Evolutionary conservation across 2,329 filamentous ascomycete genomes (phyloP).

Genomic region (Diaporthe destruens): DNA sequence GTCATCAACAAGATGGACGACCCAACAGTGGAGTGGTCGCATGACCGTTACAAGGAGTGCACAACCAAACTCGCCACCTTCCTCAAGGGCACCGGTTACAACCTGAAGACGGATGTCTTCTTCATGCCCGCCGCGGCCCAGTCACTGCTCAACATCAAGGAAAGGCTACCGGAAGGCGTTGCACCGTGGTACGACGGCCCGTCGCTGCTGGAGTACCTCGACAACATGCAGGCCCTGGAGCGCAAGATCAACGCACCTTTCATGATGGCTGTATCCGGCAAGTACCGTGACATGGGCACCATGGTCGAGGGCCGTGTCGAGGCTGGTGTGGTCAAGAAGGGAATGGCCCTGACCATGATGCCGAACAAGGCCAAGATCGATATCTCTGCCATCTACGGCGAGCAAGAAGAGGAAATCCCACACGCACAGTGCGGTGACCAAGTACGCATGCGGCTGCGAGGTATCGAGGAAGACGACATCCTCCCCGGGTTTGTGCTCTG

Average conservation of each 20-base stretch:
- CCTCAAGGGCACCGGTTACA: conserved; percentile 93
- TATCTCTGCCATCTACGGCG: conserved; percentile 89
- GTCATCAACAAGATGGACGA: conserved; percentile 99
- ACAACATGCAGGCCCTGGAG: conserved; percentile 91
- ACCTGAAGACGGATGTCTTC: conserved; percentile 90
- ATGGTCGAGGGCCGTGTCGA: conserved; percentile 99
- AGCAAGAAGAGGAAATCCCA: conserved; percentile 91
- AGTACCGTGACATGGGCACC: conserved; percentile 97
- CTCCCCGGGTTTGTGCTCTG: conserved; percentile 96
- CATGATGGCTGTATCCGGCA: conserved; percentile 95
- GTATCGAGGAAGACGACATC: conserved; percentile 97
- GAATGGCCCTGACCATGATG: conserved; percentile 90
- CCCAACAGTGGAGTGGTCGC: conserved; percentile 93
- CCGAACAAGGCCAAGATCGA: conserved; percentile 87
- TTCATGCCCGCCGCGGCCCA: conserved; percentile 98
- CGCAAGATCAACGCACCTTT: conserved; percentile 93
- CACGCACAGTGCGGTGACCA: conserved; percentile 93
- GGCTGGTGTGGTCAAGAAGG: conserved; percentile 93
- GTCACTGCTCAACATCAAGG: conserved; percentile 86
- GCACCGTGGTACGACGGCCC: conserved; percentile 90
- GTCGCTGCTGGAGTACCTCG: conserved; percentile 94
- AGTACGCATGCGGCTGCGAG: conserved; percentile 89
- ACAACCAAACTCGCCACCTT: conserved; percentile 88
- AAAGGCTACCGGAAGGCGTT: conserved; percentile 81
- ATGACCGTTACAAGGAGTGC: conserved; percentile 93